Conservation (phyloP, 179 eudicot genomes). For the Monotropa hypopitys region DNA sequence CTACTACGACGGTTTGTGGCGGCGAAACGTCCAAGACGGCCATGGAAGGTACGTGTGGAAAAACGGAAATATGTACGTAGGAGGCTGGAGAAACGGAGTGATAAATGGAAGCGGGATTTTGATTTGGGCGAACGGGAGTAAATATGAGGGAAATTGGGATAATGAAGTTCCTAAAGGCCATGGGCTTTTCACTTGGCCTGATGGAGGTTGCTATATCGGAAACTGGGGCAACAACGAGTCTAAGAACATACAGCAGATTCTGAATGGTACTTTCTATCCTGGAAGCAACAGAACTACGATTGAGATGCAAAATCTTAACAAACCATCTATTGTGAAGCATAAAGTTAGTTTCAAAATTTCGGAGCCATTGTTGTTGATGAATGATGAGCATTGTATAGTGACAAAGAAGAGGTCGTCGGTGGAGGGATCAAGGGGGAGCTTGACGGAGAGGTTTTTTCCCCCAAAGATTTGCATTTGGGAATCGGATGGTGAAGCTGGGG, state of each 20-base stretch:
- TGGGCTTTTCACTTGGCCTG: constrained; percentile 65
- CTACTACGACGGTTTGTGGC: constrained; percentile 62
- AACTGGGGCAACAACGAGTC: constrained; percentile 36
- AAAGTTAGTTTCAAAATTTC: constrained; percentile 12
- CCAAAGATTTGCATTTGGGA: constrained; percentile 95
- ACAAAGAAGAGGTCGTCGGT: constrained; percentile 38
- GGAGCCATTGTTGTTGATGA: constrained; percentile 15
- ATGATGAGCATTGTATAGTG: not conserved
- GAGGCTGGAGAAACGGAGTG: constrained; percentile 67
- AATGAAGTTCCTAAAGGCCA: constrained; percentile 48
- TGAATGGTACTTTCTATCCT: constrained; percentile 36
- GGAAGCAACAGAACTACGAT: not conserved
- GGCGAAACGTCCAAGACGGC: constrained; percentile 54
- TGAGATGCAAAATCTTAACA: too few species aligned
- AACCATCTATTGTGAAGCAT: not conserved
- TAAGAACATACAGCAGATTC: constrained; percentile 7
- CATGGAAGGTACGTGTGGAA: constrained; percentile 63
- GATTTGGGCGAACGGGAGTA: constrained; percentile 57
- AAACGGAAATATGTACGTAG: constrained; percentile 58
- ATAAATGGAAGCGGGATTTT: constrained; percentile 52
- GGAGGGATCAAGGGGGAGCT: constrained; percentile 28
- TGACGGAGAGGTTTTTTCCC: constrained; percentile 26
- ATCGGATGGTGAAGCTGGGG: constrained; percentile 85
- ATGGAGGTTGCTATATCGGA: constrained; percentile 63
- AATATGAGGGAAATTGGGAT: constrained; percentile 70